These are phyloP conservation scores for Lactarius psammicola DNA, from an alignment of 768 basidiomycete species.

Conservation along the genomic window DNA sequence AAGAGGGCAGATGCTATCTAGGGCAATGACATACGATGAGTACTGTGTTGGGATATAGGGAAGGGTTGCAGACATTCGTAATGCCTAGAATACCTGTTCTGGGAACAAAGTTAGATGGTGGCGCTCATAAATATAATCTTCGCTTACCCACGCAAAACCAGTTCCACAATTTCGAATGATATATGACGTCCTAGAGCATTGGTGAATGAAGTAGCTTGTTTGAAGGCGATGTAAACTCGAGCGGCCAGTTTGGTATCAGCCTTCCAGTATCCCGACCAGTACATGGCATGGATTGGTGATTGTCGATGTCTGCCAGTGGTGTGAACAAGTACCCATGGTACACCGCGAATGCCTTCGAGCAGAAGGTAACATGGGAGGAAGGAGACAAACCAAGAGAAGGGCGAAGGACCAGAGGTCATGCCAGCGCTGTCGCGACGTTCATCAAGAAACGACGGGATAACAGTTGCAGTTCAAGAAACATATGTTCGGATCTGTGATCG, in stretches of 20 bases:
- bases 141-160: slow-evolving; percentile 65
- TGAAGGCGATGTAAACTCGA: not conserved
- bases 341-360: not conserved
- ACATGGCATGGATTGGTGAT: slow-evolving; percentile 67
- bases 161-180: slow-evolving; percentile 74
- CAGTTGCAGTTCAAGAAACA: slow-evolving; percentile 57
- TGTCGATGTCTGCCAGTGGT: slow-evolving; percentile 58
- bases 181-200: slow-evolving; percentile 52
- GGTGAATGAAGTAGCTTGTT: slow-evolving; percentile 10
- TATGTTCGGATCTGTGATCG: not conserved
- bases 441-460: slow-evolving; percentile 83
- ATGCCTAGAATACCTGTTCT: slow-evolving; percentile 74
- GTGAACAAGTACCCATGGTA: slow-evolving; percentile 44
- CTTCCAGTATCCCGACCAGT: slow-evolving; percentile 75
- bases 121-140: not conserved
- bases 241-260: slow-evolving; percentile 67
- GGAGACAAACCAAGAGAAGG: slow-evolving; percentile 55
- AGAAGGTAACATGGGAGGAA: not conserved
- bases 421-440: slow-evolving; percentile 67
- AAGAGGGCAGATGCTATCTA: slow-evolving; percentile 52
- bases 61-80: slow-evolving; percentile 67
- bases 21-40: slow-evolving; percentile 73
- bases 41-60: slow-evolving; percentile 77
- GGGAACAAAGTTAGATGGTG: not conserved
- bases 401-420: slow-evolving; percentile 64